phyloP scores from a whole-genome alignment of 257 asterid species.

The Capsicum baccatum region DNA sequence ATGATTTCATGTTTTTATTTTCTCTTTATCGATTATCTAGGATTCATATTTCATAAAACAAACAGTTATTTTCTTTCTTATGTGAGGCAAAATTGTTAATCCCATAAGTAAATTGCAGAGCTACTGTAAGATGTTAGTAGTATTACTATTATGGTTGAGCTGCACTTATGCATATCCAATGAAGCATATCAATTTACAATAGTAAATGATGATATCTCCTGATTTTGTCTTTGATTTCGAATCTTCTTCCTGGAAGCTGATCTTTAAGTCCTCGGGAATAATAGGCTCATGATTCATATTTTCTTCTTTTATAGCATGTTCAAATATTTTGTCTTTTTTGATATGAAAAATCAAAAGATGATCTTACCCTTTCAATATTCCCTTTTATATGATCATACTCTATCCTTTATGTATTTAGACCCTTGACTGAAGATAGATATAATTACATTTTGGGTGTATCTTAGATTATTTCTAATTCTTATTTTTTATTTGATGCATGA shows the following conservation, averaged over 20 bases:
- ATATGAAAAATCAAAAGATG: too few relatives aligned
- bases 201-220: not conserved
- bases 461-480: too few relatives aligned
- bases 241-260: not conserved
- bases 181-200: constrained; percentile 10
- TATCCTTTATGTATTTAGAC: too few relatives aligned
- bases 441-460: too few relatives aligned
- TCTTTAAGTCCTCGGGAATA: not conserved
- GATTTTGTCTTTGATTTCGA: not conserved
- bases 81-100: not conserved
- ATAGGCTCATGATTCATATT: not conserved
- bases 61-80: not conserved
- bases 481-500: too few relatives aligned
- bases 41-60: constrained; percentile 6
- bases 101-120: not conserved
- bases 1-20: too few relatives aligned
- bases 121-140: not conserved
- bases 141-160: constrained; percentile 6
- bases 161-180: not conserved
- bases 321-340: too few relatives aligned
- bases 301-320: not conserved
- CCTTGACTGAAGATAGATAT: too few relatives aligned
- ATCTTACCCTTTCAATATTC: too few relatives aligned
- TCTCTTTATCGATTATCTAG: too few relatives aligned
- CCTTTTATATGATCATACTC: too few relatives aligned